Percentiles rank a stretch among this genome's conserved stretches.
These are phyloP conservation scores for Hymenoscyphus infarciens DNA, from an alignment of 2,329 filamentous ascomycete species.

Conservation along the genomic window DNA sequence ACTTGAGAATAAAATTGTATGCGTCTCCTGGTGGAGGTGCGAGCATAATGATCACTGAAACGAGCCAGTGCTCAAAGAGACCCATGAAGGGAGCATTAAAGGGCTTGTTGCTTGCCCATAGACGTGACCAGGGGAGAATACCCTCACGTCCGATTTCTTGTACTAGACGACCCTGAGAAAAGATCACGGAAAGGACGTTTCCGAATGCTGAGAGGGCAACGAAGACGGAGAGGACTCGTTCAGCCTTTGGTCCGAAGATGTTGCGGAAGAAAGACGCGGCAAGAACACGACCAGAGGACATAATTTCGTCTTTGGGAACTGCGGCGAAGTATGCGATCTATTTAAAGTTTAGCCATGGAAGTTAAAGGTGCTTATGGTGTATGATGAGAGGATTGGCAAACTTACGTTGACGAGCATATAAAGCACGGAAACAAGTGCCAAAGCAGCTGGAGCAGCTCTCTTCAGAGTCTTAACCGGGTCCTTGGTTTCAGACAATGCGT, in stretches of 20 bases:
- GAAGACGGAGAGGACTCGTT: constrained; percentile 60
- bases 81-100: constrained; percentile 60
- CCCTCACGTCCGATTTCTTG: constrained; percentile 65
- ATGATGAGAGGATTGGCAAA: constrained; percentile 9
- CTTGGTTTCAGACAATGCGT: constrained; percentile 61
- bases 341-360: constrained; percentile 40
- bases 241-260: constrained; percentile 51
- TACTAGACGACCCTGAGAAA: constrained; percentile 63
- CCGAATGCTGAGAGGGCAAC: constrained; percentile 66
- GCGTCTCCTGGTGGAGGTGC: constrained; percentile 65
- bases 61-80: constrained; percentile 61
- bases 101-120: constrained; percentile 62
- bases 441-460: constrained; percentile 59
- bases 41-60: constrained; percentile 62
- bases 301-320: constrained; percentile 51
- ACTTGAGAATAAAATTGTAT: constrained; percentile 61
- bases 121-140: constrained; percentile 57
- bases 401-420: constrained; percentile 61
- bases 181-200: constrained; percentile 65
- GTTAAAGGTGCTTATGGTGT: constrained; percentile 63
- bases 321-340: constrained; percentile 61
- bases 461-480: constrained; percentile 63
- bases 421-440: constrained; percentile 54
- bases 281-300: constrained; percentile 48
- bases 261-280: constrained; percentile 55